Percentiles rank a stretch among this genome's conserved stretches.
These are phyloP conservation scores for Hondaea fermentalgiana DNA, from an alignment of 108 stramenopile species.

Conservation along the genomic window DNA sequence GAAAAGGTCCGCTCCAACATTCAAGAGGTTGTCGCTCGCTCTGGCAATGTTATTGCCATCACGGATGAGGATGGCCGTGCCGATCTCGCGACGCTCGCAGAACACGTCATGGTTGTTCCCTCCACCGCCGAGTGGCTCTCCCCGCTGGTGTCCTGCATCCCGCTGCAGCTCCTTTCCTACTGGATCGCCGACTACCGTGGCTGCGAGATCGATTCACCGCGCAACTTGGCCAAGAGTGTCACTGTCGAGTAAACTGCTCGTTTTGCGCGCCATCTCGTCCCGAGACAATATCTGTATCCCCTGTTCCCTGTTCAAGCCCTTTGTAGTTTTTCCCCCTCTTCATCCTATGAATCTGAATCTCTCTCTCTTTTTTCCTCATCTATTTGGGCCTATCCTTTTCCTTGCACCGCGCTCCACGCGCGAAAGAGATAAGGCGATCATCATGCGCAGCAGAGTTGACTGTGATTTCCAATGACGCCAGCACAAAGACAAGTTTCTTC, in stretches of 20 bases:
- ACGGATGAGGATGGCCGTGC: constrained; percentile 70
- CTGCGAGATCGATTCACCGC: constrained; percentile 93
- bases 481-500: too few species aligned
- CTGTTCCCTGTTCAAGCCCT: neutral
- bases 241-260: constrained; percentile 75
- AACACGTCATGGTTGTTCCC: constrained; percentile 72
- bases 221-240: constrained; percentile 97
- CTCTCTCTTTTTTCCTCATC: too few species aligned
- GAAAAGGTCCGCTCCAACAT: constrained; percentile 86
- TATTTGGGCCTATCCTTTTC: too few species aligned
- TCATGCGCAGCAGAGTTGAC: too few species aligned
- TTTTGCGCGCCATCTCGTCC: neutral
- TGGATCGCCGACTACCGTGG: constrained; percentile 87
- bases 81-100: constrained; percentile 62
- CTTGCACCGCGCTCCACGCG: too few species aligned
- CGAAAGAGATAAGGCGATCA: too few species aligned
- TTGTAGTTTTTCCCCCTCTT: too few species aligned
- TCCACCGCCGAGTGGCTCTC: constrained; percentile 73
- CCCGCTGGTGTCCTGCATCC: constrained; percentile 81
- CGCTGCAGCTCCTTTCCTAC: constrained; percentile 90
- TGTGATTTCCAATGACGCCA: too few species aligned
- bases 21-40: constrained; percentile 89
- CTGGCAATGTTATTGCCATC: constrained; percentile 89
- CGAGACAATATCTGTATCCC: neutral
- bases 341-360: too few species aligned